These are phyloP conservation scores for Debaryomyces subglobosus DNA, from an alignment of 1,139 yeast genomes.

Conservation along the genomic window DNA sequence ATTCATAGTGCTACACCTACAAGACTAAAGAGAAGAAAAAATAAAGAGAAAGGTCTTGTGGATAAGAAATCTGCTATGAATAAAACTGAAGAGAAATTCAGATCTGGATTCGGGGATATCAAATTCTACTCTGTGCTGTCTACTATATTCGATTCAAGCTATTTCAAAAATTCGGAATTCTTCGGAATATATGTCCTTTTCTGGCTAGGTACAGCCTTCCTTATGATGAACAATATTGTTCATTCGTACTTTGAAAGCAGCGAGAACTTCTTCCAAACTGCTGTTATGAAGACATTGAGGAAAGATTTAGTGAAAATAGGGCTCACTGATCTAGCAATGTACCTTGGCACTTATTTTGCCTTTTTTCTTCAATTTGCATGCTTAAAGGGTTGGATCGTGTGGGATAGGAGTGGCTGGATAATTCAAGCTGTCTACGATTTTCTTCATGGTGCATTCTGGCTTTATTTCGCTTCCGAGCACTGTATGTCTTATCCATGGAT, in stretches of 20 bases:
- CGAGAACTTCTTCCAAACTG: slow-evolving; percentile 42
- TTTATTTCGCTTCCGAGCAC: slow-evolving; percentile 53
- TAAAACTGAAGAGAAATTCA: slow-evolving; percentile 6
- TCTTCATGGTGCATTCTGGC: slow-evolving; percentile 49
- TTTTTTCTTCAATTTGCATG: slow-evolving; percentile 58
- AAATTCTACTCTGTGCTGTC: slow-evolving; percentile 41
- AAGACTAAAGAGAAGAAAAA: slow-evolving; percentile 7
- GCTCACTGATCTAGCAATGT: slow-evolving; percentile 71
- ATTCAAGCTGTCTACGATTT: slow-evolving; percentile 62
- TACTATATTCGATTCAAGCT: slow-evolving; percentile 53
- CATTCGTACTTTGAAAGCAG: slow-evolving; percentile 39
- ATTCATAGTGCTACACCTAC: slow-evolving; percentile 1
- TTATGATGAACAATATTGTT: slow-evolving; percentile 50
- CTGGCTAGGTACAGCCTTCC: slow-evolving; percentile 66
- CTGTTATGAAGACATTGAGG: slow-evolving; percentile 52
- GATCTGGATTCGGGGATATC: slow-evolving; percentile 48
- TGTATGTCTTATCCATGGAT: slow-evolving; percentile 73
- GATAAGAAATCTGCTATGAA: background rate
- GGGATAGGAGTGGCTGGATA: slow-evolving; percentile 66
- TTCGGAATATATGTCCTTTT: slow-evolving; percentile 69
- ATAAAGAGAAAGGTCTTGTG: background rate
- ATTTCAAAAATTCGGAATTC: slow-evolving; percentile 47
- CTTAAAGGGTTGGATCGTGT: slow-evolving; percentile 43
- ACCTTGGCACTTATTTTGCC: slow-evolving; percentile 59
- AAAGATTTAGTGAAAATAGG: slow-evolving; percentile 66